Evolutionary conservation across 2,329 filamentous ascomycete species (phyloP), one percentile per base, ranked within the genome.

Genomic region (Elsinoe necatrix): DNA sequence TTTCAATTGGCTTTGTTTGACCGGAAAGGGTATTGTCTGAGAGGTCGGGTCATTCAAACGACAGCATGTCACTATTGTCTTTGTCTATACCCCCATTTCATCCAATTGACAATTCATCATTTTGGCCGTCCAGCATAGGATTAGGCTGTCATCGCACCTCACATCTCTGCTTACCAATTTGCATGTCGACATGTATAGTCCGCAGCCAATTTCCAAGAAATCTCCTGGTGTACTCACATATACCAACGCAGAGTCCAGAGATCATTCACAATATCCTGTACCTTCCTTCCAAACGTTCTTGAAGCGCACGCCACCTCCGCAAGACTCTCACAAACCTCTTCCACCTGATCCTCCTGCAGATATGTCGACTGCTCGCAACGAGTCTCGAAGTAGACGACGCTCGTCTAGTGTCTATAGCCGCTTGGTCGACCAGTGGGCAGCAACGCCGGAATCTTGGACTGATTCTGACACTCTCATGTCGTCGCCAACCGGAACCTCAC

Each of bases 361-460:
- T 23, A 23, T 29, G 3, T 14, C 48, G 7, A 35, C 54, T 7
- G 41, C 50, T 20, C 35, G 27, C 34, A 25, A 52, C 14, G 34
- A 55, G 14, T 47, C 51, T 29, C 50, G 50, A 16, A 34, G 50
- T 27, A 51, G 55, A 14, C 60, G 63, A 45, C 58, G 66, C 7
- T 61, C 66, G 7, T 68, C 67, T 4, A 70, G 68, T 51, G 62
- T 69, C 23, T 71, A 70, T 55, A 71, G 68, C 43, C 64, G 62
- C 9, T 62, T 65, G 11, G 58, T 63, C 23, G 66, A 65, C 20
- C 62, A 66, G 31, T 66, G 62, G 61, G 61, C 58, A 21, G 47
- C 59, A 12, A 59, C 59, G n/a, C 57, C 57, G 21, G 55, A 57
- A 23, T 59, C 59, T n/a, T 57, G 57, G 57, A 39, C 35, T 12